Base-by-base conservation (phyloP, 371 early-diverging fungal genomes). In the Circinella umbellata region DNA sequence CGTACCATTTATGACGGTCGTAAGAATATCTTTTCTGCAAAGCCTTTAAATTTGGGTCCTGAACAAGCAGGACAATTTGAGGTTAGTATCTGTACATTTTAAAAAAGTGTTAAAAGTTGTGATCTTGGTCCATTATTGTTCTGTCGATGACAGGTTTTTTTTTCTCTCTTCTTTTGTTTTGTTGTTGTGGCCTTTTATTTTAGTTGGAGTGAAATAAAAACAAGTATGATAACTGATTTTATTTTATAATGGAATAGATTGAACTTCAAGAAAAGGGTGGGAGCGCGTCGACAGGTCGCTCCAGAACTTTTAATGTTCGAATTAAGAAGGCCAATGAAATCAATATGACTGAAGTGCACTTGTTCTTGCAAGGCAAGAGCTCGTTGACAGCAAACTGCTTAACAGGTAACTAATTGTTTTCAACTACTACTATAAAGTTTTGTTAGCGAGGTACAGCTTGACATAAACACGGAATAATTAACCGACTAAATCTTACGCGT, bases 281-380 rank as follows among this genome's bases (percentile, higher is more conserved):
- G 9, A 70, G 73, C 7, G 36, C 39, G 18, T 4, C 51, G 2
- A n/a, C 27, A 27, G 27, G 27, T 27, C 27, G 51, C 8, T 5
- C 51, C 51, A 14, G 15, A 17, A 51, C 51, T 13, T 13, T 87
- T 72, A 79, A 70, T 61, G 67, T 91, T 65, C 80, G 78, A 66
- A 79, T 92, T 47, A 86, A 80, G 68, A 81, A 85, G 69, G 86
- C 80, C 0, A 83, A 87, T n/a, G 81, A 82, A 47, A 80, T 91
- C 61, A 79, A 84, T 66, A 80, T 90, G 73, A 77, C 77, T 38
- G 82, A 83, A 42, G 71, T 92, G 15, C 77, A 74, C 15, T 80
- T 74, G 11, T 91, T 82, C 72, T 62, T 89, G 17, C 61, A 75
- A 9, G 86, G 86, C 17, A 72, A 75, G 63, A n/a, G 74, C 3